Conservation (phyloP, 2,329 filamentous ascomycete species). For the Sclerotinia glacialis region DNA sequence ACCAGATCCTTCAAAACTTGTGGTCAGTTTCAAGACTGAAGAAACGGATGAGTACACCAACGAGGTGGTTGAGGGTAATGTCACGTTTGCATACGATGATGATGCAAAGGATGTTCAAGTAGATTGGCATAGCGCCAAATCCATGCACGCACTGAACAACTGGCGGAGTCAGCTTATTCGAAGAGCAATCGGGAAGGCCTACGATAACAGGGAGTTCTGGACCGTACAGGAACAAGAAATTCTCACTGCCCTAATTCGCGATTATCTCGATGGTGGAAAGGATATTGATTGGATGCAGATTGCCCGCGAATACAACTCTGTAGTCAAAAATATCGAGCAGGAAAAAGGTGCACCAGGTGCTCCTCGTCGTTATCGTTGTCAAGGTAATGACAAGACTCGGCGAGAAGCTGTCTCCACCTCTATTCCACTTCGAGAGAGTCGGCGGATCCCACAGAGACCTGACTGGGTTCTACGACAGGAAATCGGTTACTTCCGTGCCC, state of each 20-base stretch:
- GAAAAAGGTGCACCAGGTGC: background rate
- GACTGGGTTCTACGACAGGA: background rate
- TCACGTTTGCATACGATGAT: background rate
- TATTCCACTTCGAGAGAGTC: background rate
- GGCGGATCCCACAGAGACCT: background rate
- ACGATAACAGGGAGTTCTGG: background rate
- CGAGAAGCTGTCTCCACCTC: constrained; percentile 13
- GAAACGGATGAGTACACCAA: background rate
- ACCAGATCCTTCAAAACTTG: background rate
- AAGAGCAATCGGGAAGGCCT: background rate
- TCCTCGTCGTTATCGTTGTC: constrained; percentile 9
- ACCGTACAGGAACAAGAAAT: constrained; percentile 11
- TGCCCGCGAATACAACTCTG: background rate
- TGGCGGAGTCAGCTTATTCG: constrained; percentile 15
- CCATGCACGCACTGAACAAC: background rate
- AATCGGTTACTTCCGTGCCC: background rate
- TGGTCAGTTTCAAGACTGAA: background rate
- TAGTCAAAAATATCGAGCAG: background rate
- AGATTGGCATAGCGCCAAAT: background rate
- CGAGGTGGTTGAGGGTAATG: background rate
- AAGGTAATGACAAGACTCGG: background rate
- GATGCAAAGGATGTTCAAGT: background rate
- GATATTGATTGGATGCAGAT: constrained; percentile 16
- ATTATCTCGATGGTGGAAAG: background rate
- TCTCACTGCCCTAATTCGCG: background rate